A percentile compares a stretch with the other conserved stretches of the same genome.
phyloP scores from a whole-genome alignment of 768 basidiomycete genomes.

The Tricholoma matsutake region DNA sequence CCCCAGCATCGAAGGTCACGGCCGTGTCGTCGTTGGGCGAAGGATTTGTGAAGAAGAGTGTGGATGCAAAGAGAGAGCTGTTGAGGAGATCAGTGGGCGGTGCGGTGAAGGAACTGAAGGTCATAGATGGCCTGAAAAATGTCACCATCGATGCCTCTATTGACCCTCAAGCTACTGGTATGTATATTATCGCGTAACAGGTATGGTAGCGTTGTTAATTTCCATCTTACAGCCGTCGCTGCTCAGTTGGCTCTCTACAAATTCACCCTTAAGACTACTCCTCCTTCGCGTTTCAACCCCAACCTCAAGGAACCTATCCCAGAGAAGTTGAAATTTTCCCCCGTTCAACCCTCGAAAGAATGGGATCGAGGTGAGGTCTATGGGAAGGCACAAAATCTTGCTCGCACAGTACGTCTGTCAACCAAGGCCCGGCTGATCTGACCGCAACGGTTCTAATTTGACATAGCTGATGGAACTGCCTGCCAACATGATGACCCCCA shows the following conservation, averaged over 20 bases:
- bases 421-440: neutral
- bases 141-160: conserved; percentile 59
- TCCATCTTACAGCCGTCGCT: conserved; percentile 59
- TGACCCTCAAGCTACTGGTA: conserved; percentile 80
- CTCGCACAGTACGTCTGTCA: conserved; percentile 55
- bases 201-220: neutral
- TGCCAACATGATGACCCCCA: conserved; percentile 84
- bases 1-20: conserved; percentile 44
- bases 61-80: conserved; percentile 53
- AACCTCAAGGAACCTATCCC: conserved; percentile 49
- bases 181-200: conserved; percentile 13
- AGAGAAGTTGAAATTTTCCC: conserved; percentile 46
- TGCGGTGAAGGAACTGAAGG: conserved; percentile 67
- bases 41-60: conserved; percentile 43
- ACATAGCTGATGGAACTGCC: conserved; percentile 78
- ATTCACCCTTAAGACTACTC: conserved; percentile 75
- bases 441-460: neutral
- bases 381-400: conserved; percentile 76
- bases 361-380: conserved; percentile 77
- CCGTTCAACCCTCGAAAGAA: conserved; percentile 46
- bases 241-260: conserved; percentile 72
- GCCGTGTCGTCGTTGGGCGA: conserved; percentile 60
- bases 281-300: conserved; percentile 64
- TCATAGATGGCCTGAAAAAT: conserved; percentile 57
- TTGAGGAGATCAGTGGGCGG: conserved; percentile 70